Evolutionary conservation across 768 basidiomycete genomes (phyloP).

Genomic region (Lyophyllum decastes): DNA sequence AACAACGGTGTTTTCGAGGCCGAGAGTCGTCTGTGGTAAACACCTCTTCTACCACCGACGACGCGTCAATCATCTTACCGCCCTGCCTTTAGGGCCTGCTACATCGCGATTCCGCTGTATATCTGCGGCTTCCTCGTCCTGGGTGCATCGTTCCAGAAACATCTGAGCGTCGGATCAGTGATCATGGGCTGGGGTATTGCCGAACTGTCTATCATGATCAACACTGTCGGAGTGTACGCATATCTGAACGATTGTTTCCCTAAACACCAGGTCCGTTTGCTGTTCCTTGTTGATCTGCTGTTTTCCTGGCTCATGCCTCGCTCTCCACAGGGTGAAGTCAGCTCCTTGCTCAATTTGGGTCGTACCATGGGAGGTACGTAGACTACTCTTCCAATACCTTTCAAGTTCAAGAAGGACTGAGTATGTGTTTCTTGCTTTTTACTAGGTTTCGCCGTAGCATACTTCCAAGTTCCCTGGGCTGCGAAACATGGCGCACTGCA

Average conservation of each 20-base stretch:
- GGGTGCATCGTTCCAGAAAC: slow-evolving; percentile 55
- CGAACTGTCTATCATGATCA: slow-evolving; percentile 55
- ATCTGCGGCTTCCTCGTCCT: slow-evolving; percentile 62
- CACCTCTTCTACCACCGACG: background rate
- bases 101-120: slow-evolving; percentile 60
- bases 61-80: background rate
- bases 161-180: slow-evolving; percentile 50
- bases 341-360: slow-evolving; percentile 58
- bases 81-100: slow-evolving; percentile 48
- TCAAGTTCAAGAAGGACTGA: background rate
- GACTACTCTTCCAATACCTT: background rate
- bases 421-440: background rate
- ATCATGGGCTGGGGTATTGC: slow-evolving; percentile 73
- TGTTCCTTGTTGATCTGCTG: background rate
- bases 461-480: slow-evolving; percentile 70
- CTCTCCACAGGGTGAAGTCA: slow-evolving; percentile 54
- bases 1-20: slow-evolving; percentile 63
- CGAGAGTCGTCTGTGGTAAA: slow-evolving; percentile 61
- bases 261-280: slow-evolving; percentile 28
- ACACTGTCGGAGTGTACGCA: slow-evolving; percentile 62
- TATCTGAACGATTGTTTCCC: slow-evolving; percentile 33
- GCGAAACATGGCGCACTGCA: slow-evolving; percentile 59
- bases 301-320: background rate
- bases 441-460: slow-evolving; percentile 60
- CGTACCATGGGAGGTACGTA: slow-evolving; percentile 50